phyloP scores from a whole-genome alignment of 768 basidiomycete species.

The Phlebiopsis flavidoalba region DNA sequence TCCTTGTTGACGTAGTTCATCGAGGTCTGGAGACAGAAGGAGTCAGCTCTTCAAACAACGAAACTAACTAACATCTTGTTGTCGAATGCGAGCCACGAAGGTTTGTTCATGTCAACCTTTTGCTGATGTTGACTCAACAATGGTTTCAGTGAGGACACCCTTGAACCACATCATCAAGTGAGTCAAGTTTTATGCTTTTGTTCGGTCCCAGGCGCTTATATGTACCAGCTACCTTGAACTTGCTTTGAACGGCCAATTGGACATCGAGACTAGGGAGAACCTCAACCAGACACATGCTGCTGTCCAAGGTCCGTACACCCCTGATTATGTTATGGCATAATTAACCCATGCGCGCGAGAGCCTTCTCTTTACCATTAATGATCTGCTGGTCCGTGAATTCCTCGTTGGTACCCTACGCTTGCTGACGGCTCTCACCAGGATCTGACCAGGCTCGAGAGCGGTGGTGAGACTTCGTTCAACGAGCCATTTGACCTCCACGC shows the following conservation, averaged over 20 bases:
- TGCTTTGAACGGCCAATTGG: slow-evolving; percentile 71
- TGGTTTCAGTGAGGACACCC: slow-evolving; percentile 53
- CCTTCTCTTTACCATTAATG: slow-evolving; percentile 79
- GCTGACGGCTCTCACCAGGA: slow-evolving; percentile 34
- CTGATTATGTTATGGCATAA: slow-evolving; percentile 26
- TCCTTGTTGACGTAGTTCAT: slow-evolving; percentile 54
- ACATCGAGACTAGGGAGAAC: slow-evolving; percentile 70
- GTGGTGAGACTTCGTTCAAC: slow-evolving; percentile 68
- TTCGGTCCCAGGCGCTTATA: background rate
- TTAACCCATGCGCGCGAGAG: slow-evolving; percentile 32
- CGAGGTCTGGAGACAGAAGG: slow-evolving; percentile 82
- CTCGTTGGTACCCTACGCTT: background rate
- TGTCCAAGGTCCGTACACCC: slow-evolving; percentile 38
- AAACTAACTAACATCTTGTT: slow-evolving; percentile 70
- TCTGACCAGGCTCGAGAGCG: slow-evolving; percentile 71
- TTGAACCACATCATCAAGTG: slow-evolving; percentile 82
- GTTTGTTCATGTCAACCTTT: background rate
- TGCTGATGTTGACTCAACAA: background rate
- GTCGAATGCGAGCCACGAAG: slow-evolving; percentile 79
- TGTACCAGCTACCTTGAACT: slow-evolving; percentile 64
- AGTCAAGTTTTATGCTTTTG: slow-evolving; percentile 11
- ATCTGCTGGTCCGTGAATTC: slow-evolving; percentile 47
- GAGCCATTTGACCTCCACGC: slow-evolving; percentile 68
- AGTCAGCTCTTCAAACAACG: slow-evolving; percentile 64
- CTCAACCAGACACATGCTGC: slow-evolving; percentile 68